Conservation (phyloP, 768 basidiomycete genomes). For the Boletus barrowsii region DNA sequence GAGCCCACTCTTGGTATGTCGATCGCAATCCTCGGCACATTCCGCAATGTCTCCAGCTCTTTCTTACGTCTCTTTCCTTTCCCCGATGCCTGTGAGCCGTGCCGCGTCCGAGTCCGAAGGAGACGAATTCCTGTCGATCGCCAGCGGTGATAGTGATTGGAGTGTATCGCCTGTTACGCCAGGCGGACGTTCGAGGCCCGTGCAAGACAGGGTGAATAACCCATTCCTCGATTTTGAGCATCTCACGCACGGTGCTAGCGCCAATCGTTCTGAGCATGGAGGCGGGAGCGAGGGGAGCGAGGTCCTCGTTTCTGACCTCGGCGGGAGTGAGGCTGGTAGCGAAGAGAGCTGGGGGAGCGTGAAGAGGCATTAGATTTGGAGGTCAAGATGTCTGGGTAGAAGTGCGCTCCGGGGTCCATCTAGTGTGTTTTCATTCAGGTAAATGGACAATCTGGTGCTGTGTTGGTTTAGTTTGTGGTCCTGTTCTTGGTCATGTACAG, state of each 20-base stretch:
- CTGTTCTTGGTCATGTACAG: not conserved
- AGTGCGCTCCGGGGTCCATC: too few relatives aligned
- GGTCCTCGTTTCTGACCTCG: slow-evolving; percentile 10
- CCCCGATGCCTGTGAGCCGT: slow-evolving; percentile 20
- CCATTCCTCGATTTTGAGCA: slow-evolving; percentile 26
- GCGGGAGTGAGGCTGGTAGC: slow-evolving; percentile 19
- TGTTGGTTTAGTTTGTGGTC: not conserved
- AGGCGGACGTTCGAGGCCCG: not conserved
- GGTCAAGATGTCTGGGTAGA: not conserved
- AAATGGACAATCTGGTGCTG: not conserved
- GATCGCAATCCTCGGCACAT: slow-evolving; percentile 2
- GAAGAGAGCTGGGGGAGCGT: slow-evolving; percentile 28
- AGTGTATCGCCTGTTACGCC: not conserved
- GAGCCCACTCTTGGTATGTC: not conserved
- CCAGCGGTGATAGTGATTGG: slow-evolving; percentile 18
- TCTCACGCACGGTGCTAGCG: not conserved
- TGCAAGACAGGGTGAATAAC: slow-evolving; percentile 12
- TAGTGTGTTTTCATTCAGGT: not conserved
- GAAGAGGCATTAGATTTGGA: slow-evolving; percentile 9
- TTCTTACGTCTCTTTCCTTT: slow-evolving; percentile 26
- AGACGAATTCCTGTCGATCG: slow-evolving; percentile 27
- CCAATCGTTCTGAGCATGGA: not conserved
- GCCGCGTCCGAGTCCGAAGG: slow-evolving; percentile 19
- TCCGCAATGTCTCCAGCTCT: slow-evolving; percentile 15
- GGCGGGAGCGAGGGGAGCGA: slow-evolving; percentile 21